Conservation (phyloP, 495 filamentous ascomycete genomes). For the Durotheca rogersii region DNA sequence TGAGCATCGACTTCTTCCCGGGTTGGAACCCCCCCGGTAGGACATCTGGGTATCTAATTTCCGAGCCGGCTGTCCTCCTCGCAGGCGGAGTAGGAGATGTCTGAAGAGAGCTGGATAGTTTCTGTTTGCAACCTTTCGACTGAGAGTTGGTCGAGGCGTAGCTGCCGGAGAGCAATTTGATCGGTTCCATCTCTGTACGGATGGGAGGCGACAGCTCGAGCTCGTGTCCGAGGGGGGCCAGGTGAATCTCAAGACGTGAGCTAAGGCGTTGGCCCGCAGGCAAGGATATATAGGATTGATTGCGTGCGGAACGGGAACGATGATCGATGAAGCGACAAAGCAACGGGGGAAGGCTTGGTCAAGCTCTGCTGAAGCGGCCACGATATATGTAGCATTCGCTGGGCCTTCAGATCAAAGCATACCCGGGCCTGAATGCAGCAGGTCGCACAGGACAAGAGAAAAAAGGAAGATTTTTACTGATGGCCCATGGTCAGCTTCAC, state of each 20-base stretch:
- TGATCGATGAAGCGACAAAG: no score
- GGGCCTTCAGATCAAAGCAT: no score
- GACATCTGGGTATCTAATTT: slow-evolving; percentile 31
- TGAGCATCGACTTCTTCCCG: slow-evolving; percentile 31
- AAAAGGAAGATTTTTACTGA: no score
- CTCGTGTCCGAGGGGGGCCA: neutral
- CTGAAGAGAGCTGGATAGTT: neutral
- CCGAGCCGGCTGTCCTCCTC: slow-evolving; percentile 1
- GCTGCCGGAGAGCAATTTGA: slow-evolving; percentile 12
- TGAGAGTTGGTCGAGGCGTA: slow-evolving; percentile 1
- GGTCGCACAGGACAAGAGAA: slow-evolving; percentile 14
- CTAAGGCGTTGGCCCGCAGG: neutral
- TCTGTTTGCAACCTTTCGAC: slow-evolving; percentile 1
- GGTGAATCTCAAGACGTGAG: neutral
- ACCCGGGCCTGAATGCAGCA: slow-evolving; percentile 15
- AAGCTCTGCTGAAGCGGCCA: neutral
- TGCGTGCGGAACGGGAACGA: neutral
- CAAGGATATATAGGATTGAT: neutral
- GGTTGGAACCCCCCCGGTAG: slow-evolving; percentile 32
- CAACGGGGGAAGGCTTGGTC: neutral
- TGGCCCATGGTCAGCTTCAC: neutral
- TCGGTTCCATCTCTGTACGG: slow-evolving; percentile 15
- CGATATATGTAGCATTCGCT: no score
- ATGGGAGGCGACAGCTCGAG: neutral
- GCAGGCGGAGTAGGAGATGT: slow-evolving; percentile 2